These are phyloP conservation scores for Coelastrella sp. DNA, from an alignment of 139 green algal genomes.

Conservation along the genomic window DNA sequence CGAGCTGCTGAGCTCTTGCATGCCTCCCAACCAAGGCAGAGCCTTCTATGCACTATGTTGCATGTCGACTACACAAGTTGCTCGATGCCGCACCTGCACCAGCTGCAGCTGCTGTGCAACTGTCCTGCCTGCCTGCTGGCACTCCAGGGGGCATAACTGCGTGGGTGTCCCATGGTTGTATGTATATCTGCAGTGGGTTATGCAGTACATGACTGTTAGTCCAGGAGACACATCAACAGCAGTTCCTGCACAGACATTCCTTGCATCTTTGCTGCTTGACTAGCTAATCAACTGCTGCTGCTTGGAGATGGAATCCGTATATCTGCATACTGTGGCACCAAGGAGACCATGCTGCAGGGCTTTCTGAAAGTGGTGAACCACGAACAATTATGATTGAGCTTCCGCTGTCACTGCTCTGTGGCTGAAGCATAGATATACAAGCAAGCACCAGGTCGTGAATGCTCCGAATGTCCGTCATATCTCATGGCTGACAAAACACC, in stretches of 20 bases:
- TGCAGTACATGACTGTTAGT: background rate
- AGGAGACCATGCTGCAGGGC: too few species aligned
- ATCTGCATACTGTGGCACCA: too few species aligned
- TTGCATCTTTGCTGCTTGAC: too few species aligned
- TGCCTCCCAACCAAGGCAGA: too few species aligned
- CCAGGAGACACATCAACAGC: background rate
- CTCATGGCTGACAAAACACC: background rate
- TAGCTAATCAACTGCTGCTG: too few species aligned
- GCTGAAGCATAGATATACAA: background rate
- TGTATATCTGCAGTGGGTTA: conserved; percentile 11
- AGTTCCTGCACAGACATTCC: background rate
- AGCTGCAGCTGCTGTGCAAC: background rate
- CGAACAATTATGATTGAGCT: too few species aligned
- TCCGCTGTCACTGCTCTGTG: too few species aligned
- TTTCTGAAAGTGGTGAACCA: too few species aligned
- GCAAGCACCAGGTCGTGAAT: background rate
- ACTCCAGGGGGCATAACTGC: background rate
- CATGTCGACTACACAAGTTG: too few species aligned
- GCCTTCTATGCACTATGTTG: too few species aligned
- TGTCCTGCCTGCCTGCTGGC: background rate
- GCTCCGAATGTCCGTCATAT: background rate
- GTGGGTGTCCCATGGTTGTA: conserved; percentile 35
- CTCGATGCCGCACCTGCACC: background rate
- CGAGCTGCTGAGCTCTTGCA: too few species aligned
- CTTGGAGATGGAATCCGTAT: too few species aligned